Conservation (phyloP, 371 early-diverging fungal genomes). For the Actinomortierella wolfii region DNA sequence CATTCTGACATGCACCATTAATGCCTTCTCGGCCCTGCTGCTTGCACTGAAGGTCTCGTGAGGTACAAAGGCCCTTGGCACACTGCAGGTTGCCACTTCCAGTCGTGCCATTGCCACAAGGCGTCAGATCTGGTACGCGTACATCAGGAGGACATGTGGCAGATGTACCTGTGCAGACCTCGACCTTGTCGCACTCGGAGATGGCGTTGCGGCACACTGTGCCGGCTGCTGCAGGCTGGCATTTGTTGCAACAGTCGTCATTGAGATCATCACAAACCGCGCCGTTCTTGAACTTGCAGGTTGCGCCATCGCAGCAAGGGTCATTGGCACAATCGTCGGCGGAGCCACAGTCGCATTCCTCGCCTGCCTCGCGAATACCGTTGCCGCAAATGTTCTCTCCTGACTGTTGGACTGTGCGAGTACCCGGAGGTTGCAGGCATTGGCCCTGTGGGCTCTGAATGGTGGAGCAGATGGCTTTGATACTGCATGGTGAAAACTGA, state of each 20-base stretch:
- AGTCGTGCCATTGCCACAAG: constrained; percentile 57
- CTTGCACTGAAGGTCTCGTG: constrained; percentile 81
- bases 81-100: constrained; percentile 55
- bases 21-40: constrained; percentile 58
- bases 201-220: constrained; percentile 75
- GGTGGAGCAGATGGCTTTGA: constrained; percentile 66
- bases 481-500: constrained; percentile 71
- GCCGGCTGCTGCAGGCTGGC: constrained; percentile 66
- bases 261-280: constrained; percentile 78
- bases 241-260: constrained; percentile 83
- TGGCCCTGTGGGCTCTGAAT: constrained; percentile 53
- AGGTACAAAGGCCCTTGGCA: constrained; percentile 91
- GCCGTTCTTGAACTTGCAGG: constrained; percentile 79
- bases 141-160: constrained; percentile 79
- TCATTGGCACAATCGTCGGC: constrained; percentile 70
- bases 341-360: constrained; percentile 94
- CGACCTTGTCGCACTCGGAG: constrained; percentile 83
- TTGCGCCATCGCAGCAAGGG: constrained; percentile 80
- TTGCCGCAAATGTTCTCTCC: constrained; percentile 88
- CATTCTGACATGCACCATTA: constrained; percentile 35
- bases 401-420: constrained; percentile 52
- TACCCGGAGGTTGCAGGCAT: constrained; percentile 61
- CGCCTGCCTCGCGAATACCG: constrained; percentile 87
- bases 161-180: constrained; percentile 79
- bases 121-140: constrained; percentile 66